Base-by-base conservation (phyloP, 805 yeast species). In the Nakazawaea wickerhamii region DNA sequence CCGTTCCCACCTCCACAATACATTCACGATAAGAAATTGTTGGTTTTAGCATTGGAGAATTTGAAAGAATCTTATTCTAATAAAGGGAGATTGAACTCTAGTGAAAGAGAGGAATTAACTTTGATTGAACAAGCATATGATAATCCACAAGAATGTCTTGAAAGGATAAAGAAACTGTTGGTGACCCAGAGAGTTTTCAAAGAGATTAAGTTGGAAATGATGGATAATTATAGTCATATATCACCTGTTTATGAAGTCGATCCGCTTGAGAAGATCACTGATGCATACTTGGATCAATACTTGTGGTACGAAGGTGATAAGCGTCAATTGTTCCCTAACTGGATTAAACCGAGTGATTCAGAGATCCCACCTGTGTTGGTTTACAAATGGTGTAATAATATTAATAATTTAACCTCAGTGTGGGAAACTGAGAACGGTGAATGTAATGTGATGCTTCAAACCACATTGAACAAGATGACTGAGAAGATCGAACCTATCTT, bases 111-210 rank as follows among this genome's bases (percentile, higher is more conserved):
- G 61, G 99, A 93, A 54, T 65, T 93, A 47, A 93, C 96, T 0
- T 67, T 91, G 48, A 88, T 93, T 36, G 99, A 93, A 56, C 95
- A 89, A 55, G 98, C 98, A 0, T 93, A 88, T 58, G 99, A 93
- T 55, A 87, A 88, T 52, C 99, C 99, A 0, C 95, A 89, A 58
- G 98, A 95, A 55, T 83, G 90, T 48, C 67, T 93, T 45, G 84
- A 83, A 13, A 75, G 96, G 48, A 76, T 93, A 43, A 93, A 93
- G 61, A 82, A 83, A 53, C 80, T 81, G 33, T 63, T 93, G 36
- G 65, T 89, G 44, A 85, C 96, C 0, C 96, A 90, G 59, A 71
- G 98, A 48, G 93, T 88, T 8, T 93, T 93, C 65, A 90, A 90
- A 57, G 97, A 93, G 45, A 87, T 83, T 2, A 79, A 80, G 1